Base-by-base conservation (phyloP, 2,329 filamentous ascomycete genomes). In the Karstenula rhodostoma region DNA sequence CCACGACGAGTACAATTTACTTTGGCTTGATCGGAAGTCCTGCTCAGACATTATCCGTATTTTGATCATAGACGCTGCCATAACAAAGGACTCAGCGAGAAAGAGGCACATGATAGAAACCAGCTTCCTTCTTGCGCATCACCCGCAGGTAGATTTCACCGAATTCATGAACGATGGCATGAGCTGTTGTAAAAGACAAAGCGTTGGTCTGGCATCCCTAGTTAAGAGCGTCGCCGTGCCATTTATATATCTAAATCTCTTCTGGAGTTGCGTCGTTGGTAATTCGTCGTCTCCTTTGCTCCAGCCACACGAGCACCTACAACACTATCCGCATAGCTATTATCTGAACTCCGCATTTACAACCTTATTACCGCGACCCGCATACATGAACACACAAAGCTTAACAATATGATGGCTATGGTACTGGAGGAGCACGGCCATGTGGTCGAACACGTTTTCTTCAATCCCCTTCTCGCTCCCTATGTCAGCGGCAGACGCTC, bases 371-470 rank as follows among this genome's bases (percentile, higher is more conserved):
- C 49, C 49, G 12, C 49, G 49, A 13, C 49, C 49, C 2, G 49
- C 49, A 6, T 52, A 52, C 33, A 52, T 52, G 49, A 52, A 52
- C 13, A 52, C 49, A 6, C n/a, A 40, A 23, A 52, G 49, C 35
- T 52, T 42, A 52, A 27, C 33, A 9, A 22, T 17, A n/a, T 52
- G 19, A 22, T 52, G 10, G 33, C 40, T 13, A 9, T n/a, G 1
- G 49, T 52, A 5, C 35, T 52, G 22, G 33, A 52, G 25, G 49
- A 52, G 35, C 49, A 52, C 49, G 49, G 49, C n/a, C 33, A 52
- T 42, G 35, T 52, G 6, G 35, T 52, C 49, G 49, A 52, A 35
- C 49, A 40, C 23, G 49, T 42, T 10, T 52, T 42, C 22, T 52
- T 52, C 22, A 52, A 40, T 52, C 49, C 49, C 10, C 49, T 52